Percentiles rank a stretch among this genome's conserved stretches.
Conservation (phyloP, 495 filamentous ascomycete species). For the Geopyxis carbonaria region DNA sequence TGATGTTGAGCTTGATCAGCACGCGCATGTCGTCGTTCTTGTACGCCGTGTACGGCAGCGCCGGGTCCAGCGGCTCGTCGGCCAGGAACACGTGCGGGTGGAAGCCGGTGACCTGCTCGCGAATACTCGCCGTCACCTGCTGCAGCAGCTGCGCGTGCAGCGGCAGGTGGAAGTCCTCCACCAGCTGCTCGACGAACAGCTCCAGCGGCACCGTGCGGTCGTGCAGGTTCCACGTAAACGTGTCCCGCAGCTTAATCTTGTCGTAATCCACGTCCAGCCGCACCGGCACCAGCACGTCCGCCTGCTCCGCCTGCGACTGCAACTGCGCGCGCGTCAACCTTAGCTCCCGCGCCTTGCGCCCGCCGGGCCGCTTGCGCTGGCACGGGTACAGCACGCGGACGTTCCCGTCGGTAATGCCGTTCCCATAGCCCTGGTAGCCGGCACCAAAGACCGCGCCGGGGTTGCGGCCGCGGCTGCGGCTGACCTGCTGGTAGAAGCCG, state of each 20-base stretch:
- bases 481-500: conserved; percentile 33
- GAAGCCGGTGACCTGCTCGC: conserved; percentile 82
- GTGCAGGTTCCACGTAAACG: conserved; percentile 96
- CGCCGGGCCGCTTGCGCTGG: conserved; percentile 53
- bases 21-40: conserved; percentile 99
- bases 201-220: conserved; percentile 65
- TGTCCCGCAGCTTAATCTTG: conserved; percentile 88
- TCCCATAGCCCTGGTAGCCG: conserved; percentile 82
- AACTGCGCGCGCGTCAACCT: conserved; percentile 60
- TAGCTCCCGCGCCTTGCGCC: conserved; percentile 51
- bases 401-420: conserved; percentile 53
- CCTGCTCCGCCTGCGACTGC: conserved; percentile 67
- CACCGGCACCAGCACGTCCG: conserved; percentile 80
- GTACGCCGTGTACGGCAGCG: conserved; percentile 79
- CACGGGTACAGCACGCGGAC: conserved; percentile 54
- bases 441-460: conserved; percentile 53
- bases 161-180: conserved; percentile 79
- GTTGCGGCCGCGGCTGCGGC: conserved; percentile 36
- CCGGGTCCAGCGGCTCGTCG: conserved; percentile 78
- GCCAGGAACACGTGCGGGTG: conserved; percentile 79
- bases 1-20: conserved; percentile 87
- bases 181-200: conserved; percentile 67
- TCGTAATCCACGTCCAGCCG: conserved; percentile 89
- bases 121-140: conserved; percentile 60
- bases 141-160: conserved; percentile 53